Base-by-base conservation (phyloP, 140 eudicot genomes). In the Cichorium intybus region DNA sequence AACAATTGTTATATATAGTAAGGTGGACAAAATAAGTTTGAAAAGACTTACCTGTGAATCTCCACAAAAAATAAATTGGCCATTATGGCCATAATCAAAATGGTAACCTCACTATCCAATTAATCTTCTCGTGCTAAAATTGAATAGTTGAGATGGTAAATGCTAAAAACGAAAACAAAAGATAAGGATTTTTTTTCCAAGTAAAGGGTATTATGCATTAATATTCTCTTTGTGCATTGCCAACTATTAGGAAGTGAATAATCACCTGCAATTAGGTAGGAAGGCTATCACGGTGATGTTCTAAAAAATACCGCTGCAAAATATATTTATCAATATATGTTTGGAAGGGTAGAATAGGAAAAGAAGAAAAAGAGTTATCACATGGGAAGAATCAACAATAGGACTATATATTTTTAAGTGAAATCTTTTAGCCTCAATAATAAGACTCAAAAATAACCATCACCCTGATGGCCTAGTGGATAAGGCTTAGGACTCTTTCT, bases 11-110 rank as follows among this genome's bases (percentile, higher is more conserved):
- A 43, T 33, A 51, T 29, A 41, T 56, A 49, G 49, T 53, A 37
- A 48, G 14, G 56, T 56, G 56, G 51, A 73, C 35, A 24, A 73
- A 29, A 24, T 35, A 55, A 54, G 37, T 45, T 29, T 31, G 10
- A 53, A 45, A 57, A 45, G 62, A n/a, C 75, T 49, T 54, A 85
- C 99, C 93, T 85, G 89, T 72, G 85, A 73, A 77, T 88, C 99
- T 23, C 99, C 99, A 65, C 99, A 93, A 65, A 93, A 93, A 27
- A 93, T 75, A 70, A 93, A 81, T 66, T 88, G 99, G 16, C 99
- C 99, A 27, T 97, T 85, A 74, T 93, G 99, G 79, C 88, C 99
- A 81, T 88, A 89, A 79, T 93, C 99, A 81, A 93, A 37, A 95
- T 93, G 28, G 97, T 90, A 56, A 93, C 95, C 83, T 81, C 97